Base-by-base conservation (phyloP, 495 filamentous ascomycete species). In the Neurospora sp. region DNA sequence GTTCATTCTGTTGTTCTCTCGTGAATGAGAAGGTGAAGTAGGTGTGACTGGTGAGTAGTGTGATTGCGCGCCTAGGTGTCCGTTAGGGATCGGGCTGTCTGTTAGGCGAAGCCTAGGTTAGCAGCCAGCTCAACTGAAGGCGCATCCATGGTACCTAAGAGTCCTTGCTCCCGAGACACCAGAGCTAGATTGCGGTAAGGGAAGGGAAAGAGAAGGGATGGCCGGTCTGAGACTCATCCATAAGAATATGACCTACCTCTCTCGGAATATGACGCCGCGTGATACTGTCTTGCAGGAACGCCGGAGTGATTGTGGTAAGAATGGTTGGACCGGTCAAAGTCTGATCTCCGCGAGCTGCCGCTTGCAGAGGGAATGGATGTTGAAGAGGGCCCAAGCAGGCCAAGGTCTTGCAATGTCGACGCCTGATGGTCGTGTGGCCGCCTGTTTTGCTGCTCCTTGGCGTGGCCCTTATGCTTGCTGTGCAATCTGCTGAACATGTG, bases 1-100 rank as follows among this genome's bases (percentile, higher is more conserved):
- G 79, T 90, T 93, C 75, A 93, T 90, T 85, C 90, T 93, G 77
- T 77, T 78, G 75, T 79, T 84, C 70, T 82, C 79, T 70, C 78
- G 81, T 31, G 85, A 85, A 8, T 69, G 78, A 70, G 48, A 59
- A 59, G 75, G 74, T 54, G 85, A 85, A 73, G 75, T 82, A 75
- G 80, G 69, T 40, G 85, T 86, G 70, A 83, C 73, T 44, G 77
- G 72, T 27, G 83, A 86, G 54, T 81, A 84, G 72, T 85, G 81
- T 69, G 83, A 85, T 66, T 82, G 82, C 41, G 84, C 80, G 72
- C 82, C 79, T 69, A 82, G 77, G n/a, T 78, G 81, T 10, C 80
- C 78, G 54, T 81, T 77, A 16, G 81, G 76, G 44, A 83, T 78
- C n/a, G 83, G 81, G 76, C 76, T 74, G 74, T 81, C 84, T 85